Base-by-base conservation (phyloP, 1,139 yeast genomes). In the Lodderomyces pseudojiufengensis region DNA sequence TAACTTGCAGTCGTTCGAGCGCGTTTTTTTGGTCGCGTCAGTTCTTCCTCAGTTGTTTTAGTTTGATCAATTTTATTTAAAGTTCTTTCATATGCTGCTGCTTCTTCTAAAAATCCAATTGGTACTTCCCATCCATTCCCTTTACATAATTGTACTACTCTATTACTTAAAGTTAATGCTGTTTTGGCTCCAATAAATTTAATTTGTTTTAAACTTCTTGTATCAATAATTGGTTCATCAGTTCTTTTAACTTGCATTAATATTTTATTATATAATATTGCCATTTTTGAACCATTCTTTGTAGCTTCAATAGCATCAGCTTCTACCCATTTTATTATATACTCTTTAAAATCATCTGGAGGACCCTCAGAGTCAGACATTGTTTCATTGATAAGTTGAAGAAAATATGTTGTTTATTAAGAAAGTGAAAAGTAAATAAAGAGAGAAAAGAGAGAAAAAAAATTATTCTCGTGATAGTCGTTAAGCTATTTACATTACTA, bases 161-260 rank as follows among this genome's bases (percentile, higher is more conserved):
- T 63, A 29, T 58, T 53, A 24, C 65, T 61, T 38, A 84, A 60
- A n/a, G 54, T 46, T 3, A 50, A 52, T 28, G 80, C 76, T 9
- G 83, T 76, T 41, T 77, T 76, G n/a, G 73, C 80, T 1, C 94
- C 94, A 22, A 84, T 65, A 40, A 55, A 76, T 44, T 70, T 77
- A 31, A 84, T 61, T 51, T 63, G 65, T 13, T 58, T 55, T 34
- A 84, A 61, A 27, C 80, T 70, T 25, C 65, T 58, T 4, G 84
- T 78, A 44, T 76, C 76, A 6, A 48, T 39, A 12, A 80, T 69
- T 15, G 64, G 59, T 4, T 57, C 56, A 0, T 70, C 71, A 38
- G 66, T 65, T 11, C 60, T 55, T 28, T 61, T 55, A 27, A 83
- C 50, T 24, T 72, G 65, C 25, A 63, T 72, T 37, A 72, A 50